Evolutionary conservation across 2,329 filamentous ascomycete species (phyloP), one percentile per base, ranked within the genome.

Genomic region (Geoglossum cookeanum): DNA sequence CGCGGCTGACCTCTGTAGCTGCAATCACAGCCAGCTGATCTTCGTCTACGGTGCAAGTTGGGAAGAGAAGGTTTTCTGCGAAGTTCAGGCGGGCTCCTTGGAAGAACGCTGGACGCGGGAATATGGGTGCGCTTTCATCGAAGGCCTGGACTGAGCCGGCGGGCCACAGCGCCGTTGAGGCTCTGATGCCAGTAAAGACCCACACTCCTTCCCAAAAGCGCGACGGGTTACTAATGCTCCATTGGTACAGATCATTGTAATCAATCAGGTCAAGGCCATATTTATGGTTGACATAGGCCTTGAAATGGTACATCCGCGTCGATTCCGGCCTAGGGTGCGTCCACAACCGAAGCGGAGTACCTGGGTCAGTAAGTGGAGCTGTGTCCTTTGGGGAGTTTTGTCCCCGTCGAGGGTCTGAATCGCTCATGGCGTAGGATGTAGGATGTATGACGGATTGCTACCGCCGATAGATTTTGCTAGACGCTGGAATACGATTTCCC

Each of bases 31-130:
- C 90, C 5, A 79, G 70, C 3, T 77, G 74, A 51, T 80, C 69
- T 55, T 83, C 78, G 61, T 84, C 64, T 27, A 70, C 70, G 42
- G 78, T 72, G 55, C 74, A 75, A 1, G 73, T 69, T 3, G 91
- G 91, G 68, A 84, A 96, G 3, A 98, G 80, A 57, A 97, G 75
- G 68, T 98, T 98, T 72, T 97, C 87, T 30, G 91, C 90, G 67
- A 96, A 97, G 69, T 97, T 98, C 62, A 97, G 75, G 58, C 75
- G 81, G 13, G 86, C 79, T 8, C 83, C 84, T 58, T 80, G 69
- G 68, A 96, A 97, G 74, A 95, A 97, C 59, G 82, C 74, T 6
- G 91, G 90, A 29, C 88, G 82, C 29, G 91, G 91, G 64, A 89
- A 97, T 77, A 97, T 85, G 52, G 79, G 75, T 4, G 81, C 77